phyloP scores from a whole-genome alignment of 192 early-diverging fungal species.

The Backusella luteola region DNA sequence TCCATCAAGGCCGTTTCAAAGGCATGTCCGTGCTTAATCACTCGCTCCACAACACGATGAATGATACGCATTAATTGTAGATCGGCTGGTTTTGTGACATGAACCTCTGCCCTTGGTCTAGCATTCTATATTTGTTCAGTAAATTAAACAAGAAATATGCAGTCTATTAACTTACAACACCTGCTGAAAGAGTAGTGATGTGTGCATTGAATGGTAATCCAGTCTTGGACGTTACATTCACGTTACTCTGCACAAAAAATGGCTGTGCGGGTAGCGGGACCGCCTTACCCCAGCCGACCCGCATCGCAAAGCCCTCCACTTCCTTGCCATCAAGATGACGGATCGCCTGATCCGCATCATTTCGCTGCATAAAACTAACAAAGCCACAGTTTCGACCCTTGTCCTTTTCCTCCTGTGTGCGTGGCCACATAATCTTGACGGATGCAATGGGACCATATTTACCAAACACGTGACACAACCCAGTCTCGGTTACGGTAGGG shows the following conservation, averaged over 20 bases:
- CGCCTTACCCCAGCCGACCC: slow-evolving; percentile 84
- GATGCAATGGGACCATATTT: slow-evolving; percentile 82
- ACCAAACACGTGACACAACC: slow-evolving; percentile 75
- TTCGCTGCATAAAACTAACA: slow-evolving; percentile 86
- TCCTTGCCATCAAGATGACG: slow-evolving; percentile 71
- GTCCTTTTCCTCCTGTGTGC: slow-evolving; percentile 78
- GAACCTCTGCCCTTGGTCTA: slow-evolving; percentile 61
- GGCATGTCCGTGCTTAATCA: slow-evolving; percentile 65
- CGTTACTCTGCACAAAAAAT: slow-evolving; percentile 54
- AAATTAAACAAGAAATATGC: too few relatives aligned
- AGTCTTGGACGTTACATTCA: slow-evolving; percentile 23
- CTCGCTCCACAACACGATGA: slow-evolving; percentile 83
- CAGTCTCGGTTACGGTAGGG: slow-evolving; percentile 67
- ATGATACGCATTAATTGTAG: slow-evolving; percentile 57
- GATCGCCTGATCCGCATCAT: slow-evolving; percentile 67
- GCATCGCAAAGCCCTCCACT: slow-evolving; percentile 55
- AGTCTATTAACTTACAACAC: not conserved
- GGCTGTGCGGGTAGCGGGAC: slow-evolving; percentile 72
- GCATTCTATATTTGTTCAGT: slow-evolving; percentile 9
- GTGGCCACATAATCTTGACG: slow-evolving; percentile 96
- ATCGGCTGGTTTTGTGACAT: slow-evolving; percentile 61
- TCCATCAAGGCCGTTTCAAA: slow-evolving; percentile 58
- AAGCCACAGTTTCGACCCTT: slow-evolving; percentile 82
- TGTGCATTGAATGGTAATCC: slow-evolving; percentile 67
- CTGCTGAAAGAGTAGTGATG: slow-evolving; percentile 20